Percentiles rank a stretch among this genome's conserved stretches.
Conservation (phyloP, 106 monocot genomes). For the Acorus calamus region DNA sequence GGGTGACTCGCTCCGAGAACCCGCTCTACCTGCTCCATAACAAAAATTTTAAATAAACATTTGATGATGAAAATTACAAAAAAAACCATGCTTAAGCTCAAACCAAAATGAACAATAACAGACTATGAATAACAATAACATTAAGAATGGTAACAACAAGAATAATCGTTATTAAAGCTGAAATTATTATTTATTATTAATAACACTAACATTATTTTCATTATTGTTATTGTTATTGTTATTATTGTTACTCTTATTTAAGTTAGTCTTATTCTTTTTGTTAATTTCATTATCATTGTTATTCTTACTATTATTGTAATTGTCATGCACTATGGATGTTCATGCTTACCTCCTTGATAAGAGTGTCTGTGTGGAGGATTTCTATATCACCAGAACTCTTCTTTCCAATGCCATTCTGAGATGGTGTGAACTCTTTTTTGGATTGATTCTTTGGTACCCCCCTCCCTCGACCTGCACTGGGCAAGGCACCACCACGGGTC, state of each 20-base stretch:
- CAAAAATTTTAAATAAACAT: constrained; percentile 1
- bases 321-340: too few relatives aligned
- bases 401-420: constrained; percentile 42
- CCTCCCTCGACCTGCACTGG: constrained; percentile 30
- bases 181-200: too few relatives aligned
- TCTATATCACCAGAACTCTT: constrained; percentile 44
- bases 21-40: constrained; percentile 54
- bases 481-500: constrained; percentile 17
- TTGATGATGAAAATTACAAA: background rate
- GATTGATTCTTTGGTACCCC: constrained; percentile 26
- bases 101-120: too few relatives aligned
- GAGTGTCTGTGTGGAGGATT: constrained; percentile 52
- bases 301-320: too few relatives aligned
- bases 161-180: too few relatives aligned
- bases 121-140: too few relatives aligned
- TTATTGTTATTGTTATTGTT: too few relatives aligned
- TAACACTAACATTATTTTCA: too few relatives aligned
- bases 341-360: constrained; percentile 57
- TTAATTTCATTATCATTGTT: too few relatives aligned
- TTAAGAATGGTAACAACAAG: too few relatives aligned
- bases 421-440: constrained; percentile 27
- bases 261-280: too few relatives aligned
- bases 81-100: background rate
- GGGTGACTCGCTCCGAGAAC: constrained; percentile 41
- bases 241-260: too few relatives aligned